These are phyloP conservation scores for Chrysoporthe puriensis DNA, from an alignment of 2,329 filamentous ascomycete genomes.

Conservation along the genomic window DNA sequence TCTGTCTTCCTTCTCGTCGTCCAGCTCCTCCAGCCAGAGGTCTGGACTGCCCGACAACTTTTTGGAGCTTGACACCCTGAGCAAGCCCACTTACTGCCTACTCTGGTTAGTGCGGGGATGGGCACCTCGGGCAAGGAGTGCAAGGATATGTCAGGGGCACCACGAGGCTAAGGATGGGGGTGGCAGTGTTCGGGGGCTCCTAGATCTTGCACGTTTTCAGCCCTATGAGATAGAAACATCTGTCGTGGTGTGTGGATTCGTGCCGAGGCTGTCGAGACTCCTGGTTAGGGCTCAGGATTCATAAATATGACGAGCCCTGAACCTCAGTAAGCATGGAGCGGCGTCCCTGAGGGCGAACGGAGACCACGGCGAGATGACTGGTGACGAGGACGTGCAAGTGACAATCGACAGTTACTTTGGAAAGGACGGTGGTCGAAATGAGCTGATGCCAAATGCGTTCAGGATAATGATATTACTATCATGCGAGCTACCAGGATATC, in stretches of 20 bases:
- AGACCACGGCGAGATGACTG: not conserved
- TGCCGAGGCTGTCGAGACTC: not conserved
- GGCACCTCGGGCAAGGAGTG: not conserved
- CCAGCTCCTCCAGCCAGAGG: no score
- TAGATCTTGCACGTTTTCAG: conserved; percentile 24
- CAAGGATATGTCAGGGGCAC: conserved; percentile 19
- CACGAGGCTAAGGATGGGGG: conserved; percentile 21
- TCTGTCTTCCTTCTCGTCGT: not conserved
- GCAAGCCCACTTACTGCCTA: conserved; percentile 3
- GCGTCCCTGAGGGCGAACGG: not conserved
- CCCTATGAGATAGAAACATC: conserved; percentile 14
- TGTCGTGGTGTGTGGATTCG: not conserved
- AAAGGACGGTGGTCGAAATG: not conserved
- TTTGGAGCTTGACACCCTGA: conserved; percentile 18
- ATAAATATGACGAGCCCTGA: no score
- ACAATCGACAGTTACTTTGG: not conserved
- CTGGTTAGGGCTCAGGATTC: no score
- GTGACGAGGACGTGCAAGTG: not conserved
- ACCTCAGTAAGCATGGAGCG: no score
- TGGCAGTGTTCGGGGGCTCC: conserved; percentile 27
- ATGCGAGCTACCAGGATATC: not conserved
- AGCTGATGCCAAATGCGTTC: not conserved
- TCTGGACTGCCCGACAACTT: conserved; percentile 13
- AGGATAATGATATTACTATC: not conserved
- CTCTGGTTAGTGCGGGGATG: conserved; percentile 12